A percentile compares a stretch with the other conserved stretches of the same genome.
Conservation (phyloP, 768 basidiomycete species). For the Astraeus odoratus region DNA sequence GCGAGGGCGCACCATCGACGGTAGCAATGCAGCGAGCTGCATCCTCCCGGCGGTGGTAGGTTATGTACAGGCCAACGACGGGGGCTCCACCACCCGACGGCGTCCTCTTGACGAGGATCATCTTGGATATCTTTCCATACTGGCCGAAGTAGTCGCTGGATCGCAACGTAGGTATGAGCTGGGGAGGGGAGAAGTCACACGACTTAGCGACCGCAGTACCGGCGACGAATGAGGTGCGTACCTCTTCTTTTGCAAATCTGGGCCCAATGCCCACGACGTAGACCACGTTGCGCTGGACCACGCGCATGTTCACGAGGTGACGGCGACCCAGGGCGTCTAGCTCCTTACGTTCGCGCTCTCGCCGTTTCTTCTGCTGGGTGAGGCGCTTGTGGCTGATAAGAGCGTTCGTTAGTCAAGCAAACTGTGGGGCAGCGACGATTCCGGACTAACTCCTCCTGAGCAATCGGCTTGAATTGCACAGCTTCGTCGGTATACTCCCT, state of each 20-base stretch:
- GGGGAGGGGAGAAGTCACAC: conserved; percentile 1
- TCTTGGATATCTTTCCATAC: conserved; percentile 96
- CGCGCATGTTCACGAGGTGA: conserved; percentile 86
- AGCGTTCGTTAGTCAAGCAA: conserved; percentile 10
- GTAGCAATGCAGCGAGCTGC: conserved; percentile 89
- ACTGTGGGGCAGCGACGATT: neutral
- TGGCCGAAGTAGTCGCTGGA: conserved; percentile 97
- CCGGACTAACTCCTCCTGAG: conserved; percentile 85
- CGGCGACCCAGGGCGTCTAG: conserved; percentile 79
- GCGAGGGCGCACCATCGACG: conserved; percentile 86
- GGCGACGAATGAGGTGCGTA: conserved; percentile 30
- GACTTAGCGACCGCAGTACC: conserved; percentile 2
- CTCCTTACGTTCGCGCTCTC: conserved; percentile 94
- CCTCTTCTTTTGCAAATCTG: conserved; percentile 94
- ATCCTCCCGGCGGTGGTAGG: conserved; percentile 90
- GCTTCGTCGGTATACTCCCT: conserved; percentile 87
- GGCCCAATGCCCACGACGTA: conserved; percentile 95
- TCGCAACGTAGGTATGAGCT: conserved; percentile 89
- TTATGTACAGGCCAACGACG: conserved; percentile 92
- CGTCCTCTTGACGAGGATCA: conserved; percentile 86
- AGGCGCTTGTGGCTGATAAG: conserved; percentile 80
- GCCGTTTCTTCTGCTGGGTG: conserved; percentile 89
- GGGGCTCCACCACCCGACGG: conserved; percentile 64
- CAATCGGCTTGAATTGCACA: conserved; percentile 92
- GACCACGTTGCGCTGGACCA: conserved; percentile 94